Evolutionary conservation across 345 rosid genomes (phyloP).

Genomic region (Camelina laxa): DNA sequence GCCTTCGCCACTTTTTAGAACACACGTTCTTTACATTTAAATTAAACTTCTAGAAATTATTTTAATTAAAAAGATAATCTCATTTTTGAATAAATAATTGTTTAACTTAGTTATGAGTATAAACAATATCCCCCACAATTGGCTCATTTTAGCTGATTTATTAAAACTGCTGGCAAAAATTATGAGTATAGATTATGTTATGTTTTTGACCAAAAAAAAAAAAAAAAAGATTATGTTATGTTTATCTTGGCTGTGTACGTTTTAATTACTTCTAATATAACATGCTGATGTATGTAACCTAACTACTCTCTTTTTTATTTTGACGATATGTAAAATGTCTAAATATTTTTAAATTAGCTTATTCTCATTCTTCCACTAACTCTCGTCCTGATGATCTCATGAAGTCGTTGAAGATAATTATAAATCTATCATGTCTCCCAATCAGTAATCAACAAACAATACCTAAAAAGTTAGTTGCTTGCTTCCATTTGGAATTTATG

Average conservation of each 20-base stretch:
- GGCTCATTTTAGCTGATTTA: too few relatives aligned
- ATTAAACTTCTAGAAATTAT: too few relatives aligned
- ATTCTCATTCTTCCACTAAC: constrained; percentile 33
- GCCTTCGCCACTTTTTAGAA: too few relatives aligned
- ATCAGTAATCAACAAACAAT: constrained; percentile 33
- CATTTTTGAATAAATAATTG: too few relatives aligned
- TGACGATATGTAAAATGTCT: background rate
- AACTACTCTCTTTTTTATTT: constrained; percentile 32
- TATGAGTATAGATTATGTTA: too few relatives aligned
- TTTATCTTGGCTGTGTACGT: background rate
- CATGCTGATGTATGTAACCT: constrained; percentile 30
- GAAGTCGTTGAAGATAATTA: constrained; percentile 35
- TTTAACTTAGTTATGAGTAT: too few relatives aligned
- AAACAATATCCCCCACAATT: too few relatives aligned
- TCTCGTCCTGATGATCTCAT: constrained; percentile 27
- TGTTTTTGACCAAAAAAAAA: too few relatives aligned
- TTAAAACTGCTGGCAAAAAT: too few relatives aligned
- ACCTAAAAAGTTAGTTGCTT: constrained; percentile 42
- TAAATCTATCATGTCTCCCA: constrained; percentile 7
- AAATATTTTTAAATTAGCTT: background rate
- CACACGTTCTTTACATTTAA: too few relatives aligned
- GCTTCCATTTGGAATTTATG: constrained; percentile 39
- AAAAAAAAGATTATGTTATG: background rate
- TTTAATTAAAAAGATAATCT: too few relatives aligned
- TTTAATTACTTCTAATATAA: constrained; percentile 24